A percentile compares a stretch with the other conserved stretches of the same genome.
phyloP scores from a whole-genome alignment of 2,329 filamentous ascomycete species.

The Hymenoscyphus fructigenus region DNA sequence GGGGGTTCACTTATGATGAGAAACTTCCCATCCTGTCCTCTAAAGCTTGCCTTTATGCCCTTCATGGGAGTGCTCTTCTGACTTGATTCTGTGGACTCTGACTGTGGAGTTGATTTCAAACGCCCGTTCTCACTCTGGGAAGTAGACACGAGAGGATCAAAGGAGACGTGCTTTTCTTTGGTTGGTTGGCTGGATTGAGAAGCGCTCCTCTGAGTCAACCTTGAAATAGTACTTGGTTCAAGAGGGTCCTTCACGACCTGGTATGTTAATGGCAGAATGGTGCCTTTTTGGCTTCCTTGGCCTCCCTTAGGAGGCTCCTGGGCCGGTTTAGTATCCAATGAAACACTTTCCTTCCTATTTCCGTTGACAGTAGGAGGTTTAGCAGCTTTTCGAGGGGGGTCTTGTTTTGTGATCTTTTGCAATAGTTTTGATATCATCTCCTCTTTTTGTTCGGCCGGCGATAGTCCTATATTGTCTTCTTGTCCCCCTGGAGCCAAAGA shows the following conservation, averaged over 20 bases:
- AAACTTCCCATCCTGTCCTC: conserved; percentile 23
- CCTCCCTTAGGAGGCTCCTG: not conserved
- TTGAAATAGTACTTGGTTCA: conserved; percentile 60
- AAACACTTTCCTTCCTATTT: not conserved
- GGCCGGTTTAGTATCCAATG: not conserved
- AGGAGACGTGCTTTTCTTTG: conserved; percentile 42
- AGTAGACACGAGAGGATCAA: conserved; percentile 29
- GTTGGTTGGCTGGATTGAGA: conserved; percentile 48
- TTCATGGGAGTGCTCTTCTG: not conserved
- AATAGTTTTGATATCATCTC: conserved; percentile 27
- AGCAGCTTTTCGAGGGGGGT: conserved; percentile 3
- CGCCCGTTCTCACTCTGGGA: not conserved
- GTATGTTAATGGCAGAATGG: conserved; percentile 56
- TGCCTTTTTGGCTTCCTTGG: not conserved
- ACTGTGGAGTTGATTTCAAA: not conserved
- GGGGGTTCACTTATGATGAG: conserved; percentile 41
- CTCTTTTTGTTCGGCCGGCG: not conserved
- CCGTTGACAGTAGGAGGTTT: conserved; percentile 7
- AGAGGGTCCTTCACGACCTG: conserved; percentile 75
- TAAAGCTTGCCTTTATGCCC: conserved; percentile 20
- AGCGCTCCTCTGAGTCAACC: conserved; percentile 64
- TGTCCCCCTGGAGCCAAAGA: not conserved
- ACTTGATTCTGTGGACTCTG: not conserved
- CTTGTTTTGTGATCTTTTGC: conserved; percentile 42
- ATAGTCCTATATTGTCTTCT: not conserved